Base-by-base conservation (phyloP, 805 yeast species). In the Starmerella powellii region DNA sequence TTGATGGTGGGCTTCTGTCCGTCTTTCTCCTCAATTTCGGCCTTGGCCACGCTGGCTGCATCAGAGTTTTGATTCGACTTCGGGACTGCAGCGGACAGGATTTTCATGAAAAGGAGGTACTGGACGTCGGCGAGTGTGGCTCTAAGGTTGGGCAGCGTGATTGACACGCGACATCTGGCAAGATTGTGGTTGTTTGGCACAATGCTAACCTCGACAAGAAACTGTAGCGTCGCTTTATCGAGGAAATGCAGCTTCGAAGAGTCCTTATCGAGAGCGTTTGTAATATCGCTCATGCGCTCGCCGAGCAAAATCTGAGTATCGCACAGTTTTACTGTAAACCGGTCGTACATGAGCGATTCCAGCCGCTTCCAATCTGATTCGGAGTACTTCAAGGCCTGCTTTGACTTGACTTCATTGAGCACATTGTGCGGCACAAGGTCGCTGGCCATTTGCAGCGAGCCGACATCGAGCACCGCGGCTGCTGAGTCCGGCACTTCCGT, bases 231-330 rank as follows among this genome's bases (percentile, higher is more conserved):
- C 51, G 87, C 68, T 41, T 78, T 78, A 51, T 84, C 93, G 42
- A 91, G 66, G 42, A 91, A 76, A 45, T 77, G 68, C 3, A 80
- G 73, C 0, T 74, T 67, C 46, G 69, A 68, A 16, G 62, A 51
- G 18, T 45, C 39, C 10, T 47, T 44, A 17, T 50, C 82, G 15
- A 86, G 61, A 51, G 82, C 84, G 37, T 73, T 74, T 3, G 21
- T 41, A 15, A 50, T 17, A 1, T 41, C 42, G 4, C 16, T 18
- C 64, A 87, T 75, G 0, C 95, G 80, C 0, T 81, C 73, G 0
- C 96, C 98, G 35, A 91, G 78, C 41, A 91, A 64, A 27, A 88
- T 72, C 57, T 88, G 95, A 0, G 96, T 86, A 58, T 88, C 91
- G 44, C 81, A 80, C 4, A 91, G 65, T 42, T 68, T 72, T 30